A percentile compares a stretch with the other conserved stretches of the same genome.
Conservation (phyloP, 2,329 filamentous ascomycete genomes). For the Fusarium pseudonygamai region DNA sequence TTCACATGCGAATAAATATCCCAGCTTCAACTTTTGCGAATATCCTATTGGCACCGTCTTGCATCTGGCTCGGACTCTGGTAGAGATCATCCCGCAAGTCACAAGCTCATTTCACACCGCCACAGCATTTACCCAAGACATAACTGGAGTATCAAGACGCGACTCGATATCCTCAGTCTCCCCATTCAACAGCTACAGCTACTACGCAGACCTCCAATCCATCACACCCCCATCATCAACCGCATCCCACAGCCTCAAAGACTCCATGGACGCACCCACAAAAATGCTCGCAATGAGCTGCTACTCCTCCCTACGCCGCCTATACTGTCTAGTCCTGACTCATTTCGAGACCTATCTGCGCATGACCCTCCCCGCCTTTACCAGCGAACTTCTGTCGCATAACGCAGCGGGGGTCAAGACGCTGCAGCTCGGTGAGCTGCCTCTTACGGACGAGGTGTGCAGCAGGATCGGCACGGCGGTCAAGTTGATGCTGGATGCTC, state of each 20-base stretch:
- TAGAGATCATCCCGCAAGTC: not conserved
- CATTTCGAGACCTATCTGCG: not conserved
- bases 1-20: not conserved
- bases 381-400: not conserved
- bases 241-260: not conserved
- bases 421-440: not conserved
- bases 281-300: not conserved
- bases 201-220: not conserved
- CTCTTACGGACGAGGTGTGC: not conserved
- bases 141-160: not conserved
- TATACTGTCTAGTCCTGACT: not conserved
- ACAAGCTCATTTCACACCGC: not conserved
- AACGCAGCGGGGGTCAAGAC: not conserved
- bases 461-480: not conserved
- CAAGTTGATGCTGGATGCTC: not conserved
- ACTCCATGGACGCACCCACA: not conserved
- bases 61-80: not conserved
- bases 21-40: not conserved
- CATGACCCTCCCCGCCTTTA: not conserved
- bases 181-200: not conserved
- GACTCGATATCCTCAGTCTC: not conserved
- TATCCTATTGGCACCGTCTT: not conserved
- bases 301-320: not conserved
- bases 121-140: not conserved
- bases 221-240: not conserved